Percentiles rank a stretch among this genome's conserved stretches.
These are phyloP conservation scores for Inga laurina DNA, from an alignment of 306 rosid genomes.

Conservation along the genomic window DNA sequence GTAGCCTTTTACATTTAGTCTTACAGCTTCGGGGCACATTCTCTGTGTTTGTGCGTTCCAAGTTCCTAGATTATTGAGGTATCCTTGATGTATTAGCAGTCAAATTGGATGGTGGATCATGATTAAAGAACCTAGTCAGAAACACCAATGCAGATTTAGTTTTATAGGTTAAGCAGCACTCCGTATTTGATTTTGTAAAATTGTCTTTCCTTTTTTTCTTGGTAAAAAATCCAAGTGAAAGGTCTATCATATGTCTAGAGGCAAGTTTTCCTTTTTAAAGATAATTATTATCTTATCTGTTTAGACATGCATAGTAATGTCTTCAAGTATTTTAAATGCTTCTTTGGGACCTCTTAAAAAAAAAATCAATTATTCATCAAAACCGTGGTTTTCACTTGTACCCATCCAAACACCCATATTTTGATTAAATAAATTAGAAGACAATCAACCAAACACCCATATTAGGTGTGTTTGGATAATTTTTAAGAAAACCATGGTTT, in stretches of 20 bases:
- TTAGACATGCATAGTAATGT: not conserved
- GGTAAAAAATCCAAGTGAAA: not conserved
- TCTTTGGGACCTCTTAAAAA: not conserved
- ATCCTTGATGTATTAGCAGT: not conserved
- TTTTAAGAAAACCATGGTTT: not conserved
- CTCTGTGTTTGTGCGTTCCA: conserved; percentile 13
- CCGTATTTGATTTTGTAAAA: not conserved
- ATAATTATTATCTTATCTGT: not conserved
- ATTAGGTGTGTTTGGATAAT: not conserved
- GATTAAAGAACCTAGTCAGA: not conserved
- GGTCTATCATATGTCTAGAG: not conserved
- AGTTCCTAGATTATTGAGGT: conserved; percentile 37
- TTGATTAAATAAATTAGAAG: not conserved
- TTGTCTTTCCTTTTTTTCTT: not conserved
- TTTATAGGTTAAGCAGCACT: not conserved
- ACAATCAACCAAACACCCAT: not conserved
- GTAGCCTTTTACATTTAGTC: not conserved
- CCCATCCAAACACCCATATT: not conserved
- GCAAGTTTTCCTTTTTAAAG: not conserved
- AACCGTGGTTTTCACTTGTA: not conserved
- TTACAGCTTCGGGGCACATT: not conserved
- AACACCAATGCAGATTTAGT: not conserved
- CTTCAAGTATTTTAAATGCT: not conserved
- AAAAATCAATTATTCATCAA: not conserved
- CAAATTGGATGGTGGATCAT: not conserved